These are phyloP conservation scores for Leccinum broughii DNA, from an alignment of 768 basidiomycete species.

Conservation along the genomic window DNA sequence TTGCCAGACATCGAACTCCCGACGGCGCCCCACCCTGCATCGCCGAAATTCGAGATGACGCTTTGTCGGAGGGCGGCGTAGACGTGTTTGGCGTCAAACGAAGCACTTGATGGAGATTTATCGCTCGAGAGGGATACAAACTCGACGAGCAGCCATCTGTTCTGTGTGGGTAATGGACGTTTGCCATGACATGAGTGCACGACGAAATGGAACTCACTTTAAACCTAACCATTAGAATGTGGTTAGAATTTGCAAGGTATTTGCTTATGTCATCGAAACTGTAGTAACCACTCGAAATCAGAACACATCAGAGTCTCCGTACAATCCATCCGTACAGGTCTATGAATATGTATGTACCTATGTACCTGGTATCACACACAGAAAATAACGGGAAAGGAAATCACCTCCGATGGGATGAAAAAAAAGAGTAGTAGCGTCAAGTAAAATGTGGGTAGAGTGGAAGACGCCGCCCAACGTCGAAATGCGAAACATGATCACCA, in stretches of 20 bases:
- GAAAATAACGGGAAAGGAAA: neutral
- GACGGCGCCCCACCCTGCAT: no score
- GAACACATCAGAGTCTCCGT: neutral
- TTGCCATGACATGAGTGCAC: neutral
- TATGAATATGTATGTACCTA: slow-evolving; percentile 1
- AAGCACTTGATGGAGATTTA: slow-evolving; percentile 4
- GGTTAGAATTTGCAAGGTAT: slow-evolving; percentile 19
- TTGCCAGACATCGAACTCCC: slow-evolving; percentile 44
- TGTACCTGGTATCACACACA: slow-evolving; percentile 9
- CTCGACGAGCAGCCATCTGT: slow-evolving; percentile 88
- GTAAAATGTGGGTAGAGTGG: no score
- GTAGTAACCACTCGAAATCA: no score
- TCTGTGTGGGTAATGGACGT: slow-evolving; percentile 45
- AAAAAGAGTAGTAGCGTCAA: neutral
- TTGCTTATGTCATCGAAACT: slow-evolving; percentile 17
- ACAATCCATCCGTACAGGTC: neutral
- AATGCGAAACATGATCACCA: neutral
- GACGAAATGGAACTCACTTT: slow-evolving; percentile 42
- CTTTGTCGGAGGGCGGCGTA: slow-evolving; percentile 44
- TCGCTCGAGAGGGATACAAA: slow-evolving; percentile 52
- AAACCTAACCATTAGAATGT: slow-evolving; percentile 49
- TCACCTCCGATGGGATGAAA: neutral
- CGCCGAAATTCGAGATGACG: no score
- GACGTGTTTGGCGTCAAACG: slow-evolving; percentile 61
- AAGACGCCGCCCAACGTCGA: neutral